Conservation (phyloP, 805 yeast species). For the Starmerella geochares region DNA sequence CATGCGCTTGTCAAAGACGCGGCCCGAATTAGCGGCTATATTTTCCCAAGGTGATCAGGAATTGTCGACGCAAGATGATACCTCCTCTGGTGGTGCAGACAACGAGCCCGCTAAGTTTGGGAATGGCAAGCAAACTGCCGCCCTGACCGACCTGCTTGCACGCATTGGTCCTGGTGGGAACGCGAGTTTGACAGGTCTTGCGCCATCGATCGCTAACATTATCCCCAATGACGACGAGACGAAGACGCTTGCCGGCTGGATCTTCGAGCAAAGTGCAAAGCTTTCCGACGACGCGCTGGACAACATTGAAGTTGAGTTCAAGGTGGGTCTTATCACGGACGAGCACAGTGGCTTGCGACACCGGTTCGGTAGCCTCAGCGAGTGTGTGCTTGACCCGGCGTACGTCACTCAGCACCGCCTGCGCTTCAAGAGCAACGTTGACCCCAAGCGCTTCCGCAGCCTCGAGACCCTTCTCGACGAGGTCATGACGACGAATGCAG, state of each 20-base stretch:
- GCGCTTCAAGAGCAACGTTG: constrained; percentile 28
- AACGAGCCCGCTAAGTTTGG: constrained; percentile 10
- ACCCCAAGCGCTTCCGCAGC: constrained; percentile 23
- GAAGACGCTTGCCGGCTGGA: constrained; percentile 77
- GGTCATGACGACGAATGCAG: constrained; percentile 13
- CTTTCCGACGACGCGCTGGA: constrained; percentile 25
- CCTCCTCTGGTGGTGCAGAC: neutral
- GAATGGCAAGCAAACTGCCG: neutral
- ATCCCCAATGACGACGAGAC: constrained; percentile 73
- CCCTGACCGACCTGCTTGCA: neutral
- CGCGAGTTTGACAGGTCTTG: constrained; percentile 35
- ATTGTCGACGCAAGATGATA: no score
- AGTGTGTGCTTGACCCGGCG: constrained; percentile 28
- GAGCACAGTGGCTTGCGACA: constrained; percentile 27
- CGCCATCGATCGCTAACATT: constrained; percentile 28
- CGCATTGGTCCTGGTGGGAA: constrained; percentile 24
- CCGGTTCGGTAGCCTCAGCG: constrained; percentile 30
- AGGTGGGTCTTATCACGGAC: constrained; percentile 30
- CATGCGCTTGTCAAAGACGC: constrained; percentile 13
- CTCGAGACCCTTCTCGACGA: constrained; percentile 23
- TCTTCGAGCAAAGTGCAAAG: constrained; percentile 59
- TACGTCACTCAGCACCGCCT: constrained; percentile 25
- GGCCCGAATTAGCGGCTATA: constrained; percentile 14
- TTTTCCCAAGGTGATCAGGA: no score
- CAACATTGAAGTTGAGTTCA: constrained; percentile 40